phyloP scores from a whole-genome alignment of 2,329 filamentous ascomycete species.

The Coniochaeta sp. region DNA sequence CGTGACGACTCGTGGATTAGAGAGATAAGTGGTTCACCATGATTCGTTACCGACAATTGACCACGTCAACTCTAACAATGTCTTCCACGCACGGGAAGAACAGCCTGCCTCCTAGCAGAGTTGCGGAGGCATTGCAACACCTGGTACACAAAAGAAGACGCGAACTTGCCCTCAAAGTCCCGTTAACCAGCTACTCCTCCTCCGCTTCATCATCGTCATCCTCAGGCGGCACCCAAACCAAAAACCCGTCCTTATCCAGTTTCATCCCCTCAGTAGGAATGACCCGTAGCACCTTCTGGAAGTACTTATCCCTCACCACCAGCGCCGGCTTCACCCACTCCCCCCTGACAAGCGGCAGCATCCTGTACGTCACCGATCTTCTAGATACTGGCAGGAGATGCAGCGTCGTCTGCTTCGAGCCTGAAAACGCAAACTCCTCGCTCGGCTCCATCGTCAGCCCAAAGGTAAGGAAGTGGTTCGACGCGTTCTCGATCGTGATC shows the following conservation, averaged over 20 bases:
- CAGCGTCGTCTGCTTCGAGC: constrained; percentile 70
- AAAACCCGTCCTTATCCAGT: constrained; percentile 62
- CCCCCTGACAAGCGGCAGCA: constrained; percentile 61
- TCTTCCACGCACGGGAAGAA: neutral
- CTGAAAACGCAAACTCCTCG: constrained; percentile 89
- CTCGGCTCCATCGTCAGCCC: constrained; percentile 86
- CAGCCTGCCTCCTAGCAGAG: neutral
- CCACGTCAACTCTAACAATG: neutral
- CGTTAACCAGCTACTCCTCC: neutral
- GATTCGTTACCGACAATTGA: neutral
- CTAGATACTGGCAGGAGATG: constrained; percentile 79
- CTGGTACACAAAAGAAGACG: neutral
- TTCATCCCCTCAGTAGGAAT: constrained; percentile 67
- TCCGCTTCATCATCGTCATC: constrained; percentile 16
- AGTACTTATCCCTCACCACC: constrained; percentile 81
- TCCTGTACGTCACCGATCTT: constrained; percentile 61
- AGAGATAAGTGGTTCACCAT: neutral
- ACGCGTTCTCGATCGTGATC: constrained; percentile 82
- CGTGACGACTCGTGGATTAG: neutral
- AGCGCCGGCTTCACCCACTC: constrained; percentile 65
- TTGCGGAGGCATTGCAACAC: neutral
- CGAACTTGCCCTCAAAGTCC: neutral
- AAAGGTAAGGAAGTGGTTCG: constrained; percentile 90
- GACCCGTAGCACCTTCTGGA: constrained; percentile 81
- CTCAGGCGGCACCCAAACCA: constrained; percentile 52